Base-by-base conservation (phyloP, 805 yeast genomes). In the Teunomyces tritomae region DNA sequence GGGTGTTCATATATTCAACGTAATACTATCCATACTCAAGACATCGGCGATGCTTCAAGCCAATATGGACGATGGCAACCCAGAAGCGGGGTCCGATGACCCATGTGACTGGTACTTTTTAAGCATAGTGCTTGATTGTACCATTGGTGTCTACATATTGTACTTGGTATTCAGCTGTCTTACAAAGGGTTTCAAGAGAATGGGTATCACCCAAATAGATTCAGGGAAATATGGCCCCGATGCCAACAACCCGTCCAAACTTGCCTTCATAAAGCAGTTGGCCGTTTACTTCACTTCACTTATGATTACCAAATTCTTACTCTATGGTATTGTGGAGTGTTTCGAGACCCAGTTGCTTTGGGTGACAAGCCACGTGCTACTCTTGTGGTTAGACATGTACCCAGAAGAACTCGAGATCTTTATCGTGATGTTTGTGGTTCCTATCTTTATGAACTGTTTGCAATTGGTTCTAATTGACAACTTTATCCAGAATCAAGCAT, bases 61-160 rank as follows among this genome's bases (percentile, higher is more conserved):
- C 27, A 48, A 39, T 8, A 26, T 28, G 10, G 50, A 34, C 8
- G 48, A 39, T 16, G 44, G n/a, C 10, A 47, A 26, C 16, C n/a
- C 44, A 7, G 28, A 16, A 20, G 13, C 28, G 8, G 11, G 16
- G 17, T 54, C 39, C 16, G 55, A 50, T 14, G 84, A 84, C 51
- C 96, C 96, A 6, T 94, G 98, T 66, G 92, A 89, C 56, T 94
- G 97, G 94, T 92, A 94, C 70, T 92, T 92, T 61, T 71, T 94
- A 46, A 92, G 88, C 58, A 78, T 92, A 33, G 75, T 92, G 27
- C 79, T 92, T 61, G 99, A 92, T 64, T 91, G 98, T 36, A 92
- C 99, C 0, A 77, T 91, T 5, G 99, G 99, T 0, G 92, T 92
- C 2, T 95, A 95, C 5, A 79, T 92, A 2, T 73, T 91, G 27